A percentile compares a stretch with the other conserved stretches of the same genome.
Conservation (phyloP, 73 alveolate species). For the Paraurostyla sp. region DNA sequence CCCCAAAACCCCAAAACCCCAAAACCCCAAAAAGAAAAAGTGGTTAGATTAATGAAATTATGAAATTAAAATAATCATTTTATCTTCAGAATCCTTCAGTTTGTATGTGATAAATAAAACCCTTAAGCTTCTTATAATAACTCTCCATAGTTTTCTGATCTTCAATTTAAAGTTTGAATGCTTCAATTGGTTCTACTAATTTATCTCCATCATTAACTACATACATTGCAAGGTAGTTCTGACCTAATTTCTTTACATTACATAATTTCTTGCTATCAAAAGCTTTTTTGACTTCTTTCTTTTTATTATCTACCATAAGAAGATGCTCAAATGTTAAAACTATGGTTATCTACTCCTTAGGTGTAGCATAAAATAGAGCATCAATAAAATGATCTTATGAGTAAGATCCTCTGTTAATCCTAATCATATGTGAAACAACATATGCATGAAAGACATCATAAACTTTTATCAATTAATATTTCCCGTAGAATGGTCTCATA, state of each 20-base stretch:
- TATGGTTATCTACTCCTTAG: neutral
- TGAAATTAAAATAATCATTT: too few relatives aligned
- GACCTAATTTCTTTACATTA: slow-evolving; percentile 20
- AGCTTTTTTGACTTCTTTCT: slow-evolving; percentile 33
- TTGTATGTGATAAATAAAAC: neutral
- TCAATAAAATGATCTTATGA: slow-evolving; percentile 63
- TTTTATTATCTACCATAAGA: slow-evolving; percentile 28
- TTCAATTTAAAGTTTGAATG: neutral
- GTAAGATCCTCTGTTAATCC: slow-evolving; percentile 12
- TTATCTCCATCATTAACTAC: neutral
- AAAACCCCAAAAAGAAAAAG: too few relatives aligned
- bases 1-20: too few relatives aligned
- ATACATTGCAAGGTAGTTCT: neutral
- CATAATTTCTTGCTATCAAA: slow-evolving; percentile 38
- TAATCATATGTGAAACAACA: neutral
- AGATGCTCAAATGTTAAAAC: slow-evolving; percentile 59
- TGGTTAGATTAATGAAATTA: too few relatives aligned
- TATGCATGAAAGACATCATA: slow-evolving; percentile 47
- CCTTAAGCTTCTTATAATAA: slow-evolving; percentile 20
- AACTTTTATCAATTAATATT: slow-evolving; percentile 28
- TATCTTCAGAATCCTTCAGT: too few relatives aligned
- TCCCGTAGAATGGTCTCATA: slow-evolving; percentile 57
- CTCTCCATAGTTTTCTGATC: slow-evolving; percentile 29
- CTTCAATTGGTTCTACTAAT: neutral
- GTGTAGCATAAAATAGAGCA: slow-evolving; percentile 53